Evolutionary conservation across 2,329 filamentous ascomycete genomes (phyloP), one percentile per base, ranked within the genome.

Genomic region (Chrysoporthe austroafricana): DNA sequence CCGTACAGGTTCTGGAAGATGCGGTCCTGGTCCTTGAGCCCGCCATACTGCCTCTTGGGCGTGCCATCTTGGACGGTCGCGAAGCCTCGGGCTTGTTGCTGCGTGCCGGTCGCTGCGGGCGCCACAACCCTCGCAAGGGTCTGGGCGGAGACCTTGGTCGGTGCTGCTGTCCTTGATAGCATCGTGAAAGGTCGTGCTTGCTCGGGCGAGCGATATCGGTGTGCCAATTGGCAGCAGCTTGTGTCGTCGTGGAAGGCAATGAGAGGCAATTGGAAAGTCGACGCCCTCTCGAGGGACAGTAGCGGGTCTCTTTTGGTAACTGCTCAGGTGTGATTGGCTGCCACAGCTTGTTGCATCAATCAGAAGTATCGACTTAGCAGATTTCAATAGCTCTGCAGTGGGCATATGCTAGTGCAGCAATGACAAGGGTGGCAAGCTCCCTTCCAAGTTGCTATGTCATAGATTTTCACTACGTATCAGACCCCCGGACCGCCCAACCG

Each of bases 1-100:
- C 93, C 90, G 84, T 99, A 99, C 69, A 99, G 87, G 83, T 99
- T 99, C 84, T 97, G 94, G 84, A 99, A 99, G 82, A 99, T 99
- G 76, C 96, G 90, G 83, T 99, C 96, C 84, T 98, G 94, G 80
- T 99, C 96, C 83, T 89, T 92, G 74, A 99, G 87, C 68, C 93
- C 94, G 76, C 96, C 94, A 81, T 96, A 92, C 73, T 87, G 86
- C 73, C 87, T 89, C 80, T 91, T 90, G 63, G 90, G 85, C 71
- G 87, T 82, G 75, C 84, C 85, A 80, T 94, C 91, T 79, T 92
- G 90, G 73, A 94, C 91, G 70, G 92, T 93, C 76, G 92, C 92
- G 82, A 97, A 91, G 73, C 86, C 86, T 79, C 95, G 90, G 76
- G 80, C 81, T 14, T 58, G 58, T 46, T 61, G 61, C 78, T 88